Base-by-base conservation (phyloP, 1,139 yeast genomes). In the Saccharomyces hybrid region DNA sequence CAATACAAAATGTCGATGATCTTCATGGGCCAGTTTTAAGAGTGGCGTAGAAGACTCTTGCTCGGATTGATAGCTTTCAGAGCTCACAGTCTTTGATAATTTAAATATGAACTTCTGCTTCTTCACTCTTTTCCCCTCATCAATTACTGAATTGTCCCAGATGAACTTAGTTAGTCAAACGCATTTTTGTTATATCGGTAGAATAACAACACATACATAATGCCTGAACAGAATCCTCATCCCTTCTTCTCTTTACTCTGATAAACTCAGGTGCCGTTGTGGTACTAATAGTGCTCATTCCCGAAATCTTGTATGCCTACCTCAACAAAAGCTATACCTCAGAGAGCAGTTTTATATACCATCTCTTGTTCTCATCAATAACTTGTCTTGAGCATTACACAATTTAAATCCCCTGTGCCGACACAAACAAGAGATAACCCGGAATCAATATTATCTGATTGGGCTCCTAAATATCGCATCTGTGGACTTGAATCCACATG, bases 151-250 rank as follows among this genome's bases (percentile, higher is more conserved):
- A 38, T 38, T 7, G 44, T 72, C 54, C n/a, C n/a, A 2, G 26
- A 23, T 31, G 25, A 26, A 9, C 13, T 34, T n/a, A 23, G 59
- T 58, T 55, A 60, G 63, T 56, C 48, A 42, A 54, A n/a, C 48
- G 13, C 25, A 31, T 28, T 26, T 5, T 11, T n/a, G 50, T 55
- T 50, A 31, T 6, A 49, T 20, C 31, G 25, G 7, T 23, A 34
- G 23, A 7, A 16, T 16, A 16, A 38, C 44, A 9, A 27, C 34
- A 70, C 76, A 55, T 65, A 71, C 80, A 73, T 60, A 91, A 76
- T 0, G 96, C 96, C 61, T 87, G 89, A 26, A 91, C 76, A 1
- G 96, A 96, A 60, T 88, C 96, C 64, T 88, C 95, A 54, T 83
- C 84, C 57, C 96, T 77, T 66, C 86, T 85, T 59, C 98, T 78